Percentiles rank a stretch among this genome's conserved stretches.
Conservation (phyloP, 2,329 filamentous ascomycete species). For the Exophiala aquamarina region DNA sequence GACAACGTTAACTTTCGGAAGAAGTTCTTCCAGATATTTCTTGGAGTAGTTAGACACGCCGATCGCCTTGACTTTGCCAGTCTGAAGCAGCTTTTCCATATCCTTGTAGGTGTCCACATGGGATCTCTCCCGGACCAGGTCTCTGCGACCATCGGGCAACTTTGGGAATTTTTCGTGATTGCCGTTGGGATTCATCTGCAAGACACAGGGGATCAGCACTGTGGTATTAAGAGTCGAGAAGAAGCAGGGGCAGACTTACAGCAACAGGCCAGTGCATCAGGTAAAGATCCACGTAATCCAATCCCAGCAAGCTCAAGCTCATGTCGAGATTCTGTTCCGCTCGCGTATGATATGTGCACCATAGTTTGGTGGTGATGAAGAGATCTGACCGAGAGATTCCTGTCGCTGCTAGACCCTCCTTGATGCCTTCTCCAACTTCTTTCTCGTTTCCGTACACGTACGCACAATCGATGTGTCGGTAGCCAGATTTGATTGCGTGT, state of each 20-base stretch:
- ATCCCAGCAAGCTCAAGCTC: conserved; percentile 61
- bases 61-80: conserved; percentile 50
- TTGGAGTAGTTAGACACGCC: conserved; percentile 54
- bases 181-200: conserved; percentile 40
- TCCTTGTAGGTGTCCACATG: conserved; percentile 47
- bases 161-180: conserved; percentile 48
- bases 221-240: too few species aligned
- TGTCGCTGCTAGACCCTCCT: conserved; percentile 49
- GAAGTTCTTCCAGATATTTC: conserved; percentile 48
- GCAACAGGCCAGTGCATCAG: conserved; percentile 67
- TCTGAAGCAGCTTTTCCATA: conserved; percentile 45
- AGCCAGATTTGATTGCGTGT: conserved; percentile 40
- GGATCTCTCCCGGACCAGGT: conserved; percentile 44
- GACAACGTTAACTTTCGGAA: conserved; percentile 45
- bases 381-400: conserved; percentile 64
- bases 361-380: conserved; percentile 69
- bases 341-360: conserved; percentile 65
- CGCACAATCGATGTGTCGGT: conserved; percentile 44
- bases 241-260: conserved; percentile 12
- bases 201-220: too few species aligned
- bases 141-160: conserved; percentile 42
- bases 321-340: conserved; percentile 62
- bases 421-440: conserved; percentile 65
- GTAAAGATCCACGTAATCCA: conserved; percentile 70
- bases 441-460: conserved; percentile 59